Evolutionary conservation across 2,329 filamentous ascomycete genomes (phyloP).

Genomic region (Penicillium capsulatum): DNA sequence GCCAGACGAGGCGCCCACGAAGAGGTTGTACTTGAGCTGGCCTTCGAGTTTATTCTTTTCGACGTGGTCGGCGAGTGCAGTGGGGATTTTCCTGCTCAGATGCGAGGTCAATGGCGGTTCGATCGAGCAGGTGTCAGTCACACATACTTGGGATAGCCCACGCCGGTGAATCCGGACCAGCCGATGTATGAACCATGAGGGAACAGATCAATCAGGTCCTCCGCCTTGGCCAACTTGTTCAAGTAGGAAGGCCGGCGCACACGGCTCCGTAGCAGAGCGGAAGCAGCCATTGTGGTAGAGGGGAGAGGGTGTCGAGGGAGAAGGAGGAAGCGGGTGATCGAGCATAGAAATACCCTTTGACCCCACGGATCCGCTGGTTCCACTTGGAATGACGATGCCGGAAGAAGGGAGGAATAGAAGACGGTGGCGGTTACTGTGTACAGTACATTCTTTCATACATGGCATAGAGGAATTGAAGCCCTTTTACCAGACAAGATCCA

Average conservation of each 20-base stretch:
- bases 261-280: conserved; percentile 70
- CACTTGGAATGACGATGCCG: conserved; percentile 5
- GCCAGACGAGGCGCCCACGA: conserved; percentile 84
- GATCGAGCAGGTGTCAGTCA: no score
- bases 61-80: conserved; percentile 80
- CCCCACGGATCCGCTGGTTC: conserved; percentile 2
- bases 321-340: conserved; percentile 1
- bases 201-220: conserved; percentile 76
- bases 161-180: conserved; percentile 88
- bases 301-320: conserved; percentile 11
- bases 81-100: conserved; percentile 66
- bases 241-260: conserved; percentile 72
- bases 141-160: conserved; percentile 77
- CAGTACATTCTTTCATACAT: no score
- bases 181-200: conserved; percentile 82
- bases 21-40: conserved; percentile 78
- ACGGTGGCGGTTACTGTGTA: conserved; percentile 4
- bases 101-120: neutral
- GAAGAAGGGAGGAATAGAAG: conserved; percentile 11
- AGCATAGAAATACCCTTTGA: conserved; percentile 3
- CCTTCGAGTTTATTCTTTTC: conserved; percentile 82
- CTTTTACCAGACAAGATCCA: no score
- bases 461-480: no score
- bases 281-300: conserved; percentile 51
- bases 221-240: conserved; percentile 71